Evolutionary conservation across 2,329 filamentous ascomycete genomes (phyloP), one percentile per base, ranked within the genome.

Genomic region (Elsinoe perseae): DNA sequence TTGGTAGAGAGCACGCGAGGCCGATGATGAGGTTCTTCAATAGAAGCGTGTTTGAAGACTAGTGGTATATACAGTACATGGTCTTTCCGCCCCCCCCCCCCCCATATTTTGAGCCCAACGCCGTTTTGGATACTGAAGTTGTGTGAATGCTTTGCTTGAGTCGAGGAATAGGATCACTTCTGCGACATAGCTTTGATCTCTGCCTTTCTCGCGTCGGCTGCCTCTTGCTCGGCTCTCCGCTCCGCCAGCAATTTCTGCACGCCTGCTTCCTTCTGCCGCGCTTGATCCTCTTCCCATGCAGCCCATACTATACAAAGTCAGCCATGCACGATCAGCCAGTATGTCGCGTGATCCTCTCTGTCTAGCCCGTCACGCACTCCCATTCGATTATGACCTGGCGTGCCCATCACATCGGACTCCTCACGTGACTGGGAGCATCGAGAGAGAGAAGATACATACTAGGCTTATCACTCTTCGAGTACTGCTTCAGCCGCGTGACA

Each of bases 401-500:
- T n/a, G n/a, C n/a, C n/a, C n/a, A n/a, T n/a, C n/a, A n/a, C n/a
- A n/a, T n/a, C n/a, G n/a, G n/a, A n/a, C n/a, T n/a, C n/a, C n/a
- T n/a, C 10, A n/a, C 10, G 42, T 10, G 25, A 25, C 2, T 20
- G 30, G 18, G 9, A 18, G 20, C 20, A 55, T 34, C 44, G 10
- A 34, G 21, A 25, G 52, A 34, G 27, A 40, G 28, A 50, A 20
- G 42, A 50, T 20, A 75, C 85, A 59, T 78, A 95, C 90, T 95
- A 42, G 88, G 88, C 74, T 92, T 95, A 68, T 95, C 86, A 12
- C 86, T 93, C 75, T 91, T 95, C 23, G 89, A 87, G 70, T 91
- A 89, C 64, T 92, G 82, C 77, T 95, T 96, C 68, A 98, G 72
- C 64, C 85, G 83, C 50, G 68, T 80, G 25, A 96, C 87, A 66